Evolutionary conservation across 192 early-diverging fungal genomes (phyloP).

Genomic region (Podila clonocystis): DNA sequence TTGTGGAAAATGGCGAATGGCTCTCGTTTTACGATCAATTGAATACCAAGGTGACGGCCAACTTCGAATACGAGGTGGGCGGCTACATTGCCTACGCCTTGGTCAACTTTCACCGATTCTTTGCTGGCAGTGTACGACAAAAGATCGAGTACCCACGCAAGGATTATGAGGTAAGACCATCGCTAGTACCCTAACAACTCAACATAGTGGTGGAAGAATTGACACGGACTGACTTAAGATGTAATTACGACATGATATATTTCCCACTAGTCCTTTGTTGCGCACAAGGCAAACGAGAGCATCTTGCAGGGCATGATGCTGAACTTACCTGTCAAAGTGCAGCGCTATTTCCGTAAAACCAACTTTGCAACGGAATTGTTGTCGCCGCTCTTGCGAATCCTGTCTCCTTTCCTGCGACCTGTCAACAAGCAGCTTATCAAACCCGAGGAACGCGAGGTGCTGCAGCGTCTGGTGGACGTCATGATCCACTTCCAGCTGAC

Average conservation of each 20-base stretch:
- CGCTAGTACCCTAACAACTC: background rate
- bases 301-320: constrained; percentile 58
- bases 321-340: constrained; percentile 57
- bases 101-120: constrained; percentile 82
- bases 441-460: constrained; percentile 63
- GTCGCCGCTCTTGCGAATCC: constrained; percentile 75
- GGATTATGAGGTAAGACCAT: constrained; percentile 73
- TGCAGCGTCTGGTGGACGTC: constrained; percentile 68
- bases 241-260: background rate
- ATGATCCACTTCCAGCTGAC: constrained; percentile 78
- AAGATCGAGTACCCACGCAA: constrained; percentile 79
- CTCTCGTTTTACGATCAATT: constrained; percentile 84
- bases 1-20: constrained; percentile 79
- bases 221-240: background rate
- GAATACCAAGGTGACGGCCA: constrained; percentile 55
- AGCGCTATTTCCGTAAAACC: constrained; percentile 60
- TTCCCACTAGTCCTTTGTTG: constrained; percentile 43
- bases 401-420: constrained; percentile 79
- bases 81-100: constrained; percentile 78
- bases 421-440: constrained; percentile 68
- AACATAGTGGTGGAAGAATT: background rate
- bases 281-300: constrained; percentile 65
- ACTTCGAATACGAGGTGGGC: constrained; percentile 65
- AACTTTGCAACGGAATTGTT: constrained; percentile 65
- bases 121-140: constrained; percentile 71